phyloP scores from a whole-genome alignment of 345 rosid genomes.

The Draba incana region DNA sequence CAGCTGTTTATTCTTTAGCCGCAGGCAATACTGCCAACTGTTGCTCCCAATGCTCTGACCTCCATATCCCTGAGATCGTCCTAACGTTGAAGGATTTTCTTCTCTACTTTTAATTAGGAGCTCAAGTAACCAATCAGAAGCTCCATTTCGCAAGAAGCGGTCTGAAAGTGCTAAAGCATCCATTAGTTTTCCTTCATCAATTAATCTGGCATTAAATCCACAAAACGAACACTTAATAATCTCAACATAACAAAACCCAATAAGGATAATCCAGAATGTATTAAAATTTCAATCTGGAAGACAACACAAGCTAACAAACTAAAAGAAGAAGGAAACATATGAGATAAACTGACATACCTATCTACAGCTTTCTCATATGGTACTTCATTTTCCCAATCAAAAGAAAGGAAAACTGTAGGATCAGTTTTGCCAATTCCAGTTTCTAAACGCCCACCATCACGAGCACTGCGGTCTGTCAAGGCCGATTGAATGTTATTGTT shows the following conservation, averaged over 20 bases:
- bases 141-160: constrained; percentile 88
- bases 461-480: constrained; percentile 50
- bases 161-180: constrained; percentile 99
- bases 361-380: constrained; percentile 92
- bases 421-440: constrained; percentile 57
- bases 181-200: constrained; percentile 83
- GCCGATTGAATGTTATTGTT: constrained; percentile 46
- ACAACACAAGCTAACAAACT: constrained; percentile 13
- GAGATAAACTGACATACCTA: constrained; percentile 48
- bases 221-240: constrained; percentile 21
- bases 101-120: constrained; percentile 77
- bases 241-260: constrained; percentile 19
- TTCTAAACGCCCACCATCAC: constrained; percentile 51
- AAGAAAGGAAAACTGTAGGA: constrained; percentile 75
- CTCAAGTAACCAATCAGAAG: constrained; percentile 87
- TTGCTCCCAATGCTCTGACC: constrained; percentile 69
- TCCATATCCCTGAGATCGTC: constrained; percentile 59
- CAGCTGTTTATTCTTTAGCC: constrained; percentile 87
- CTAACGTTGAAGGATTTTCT: constrained; percentile 57
- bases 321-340: constrained; percentile 17
- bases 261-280: constrained; percentile 14
- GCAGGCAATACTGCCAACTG: constrained; percentile 97
- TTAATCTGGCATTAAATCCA: constrained; percentile 54
- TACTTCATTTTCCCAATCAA: constrained; percentile 91
- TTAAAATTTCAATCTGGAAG: neutral